Percentiles rank a stretch among this genome's conserved stretches.
Conservation (phyloP, 2,329 filamentous ascomycete genomes). For the Allantophomopsis lycopodina region DNA sequence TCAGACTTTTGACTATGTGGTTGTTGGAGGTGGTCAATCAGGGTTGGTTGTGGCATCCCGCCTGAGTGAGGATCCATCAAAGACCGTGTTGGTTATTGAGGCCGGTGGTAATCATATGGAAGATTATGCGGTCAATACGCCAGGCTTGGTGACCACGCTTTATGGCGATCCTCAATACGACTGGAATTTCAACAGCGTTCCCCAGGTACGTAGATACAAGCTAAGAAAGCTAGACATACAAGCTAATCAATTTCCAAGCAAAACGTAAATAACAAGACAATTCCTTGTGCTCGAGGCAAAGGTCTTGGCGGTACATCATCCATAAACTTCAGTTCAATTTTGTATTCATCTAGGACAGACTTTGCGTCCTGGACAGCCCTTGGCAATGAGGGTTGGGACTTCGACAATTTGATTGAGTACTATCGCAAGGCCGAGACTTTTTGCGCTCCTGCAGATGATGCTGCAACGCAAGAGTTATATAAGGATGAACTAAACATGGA, state of each 20-base stretch:
- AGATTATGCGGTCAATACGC: constrained; percentile 22
- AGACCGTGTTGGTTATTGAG: constrained; percentile 24
- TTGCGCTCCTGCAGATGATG: constrained; percentile 1
- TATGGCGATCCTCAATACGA: constrained; percentile 22
- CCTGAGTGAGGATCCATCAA: constrained; percentile 21
- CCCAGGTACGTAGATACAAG: constrained; percentile 16
- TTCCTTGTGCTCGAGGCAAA: constrained; percentile 19
- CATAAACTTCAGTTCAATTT: constrained; percentile 22
- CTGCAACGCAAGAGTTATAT: not conserved
- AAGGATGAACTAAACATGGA: not conserved
- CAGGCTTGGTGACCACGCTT: constrained; percentile 19
- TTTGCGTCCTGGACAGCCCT: constrained; percentile 23
- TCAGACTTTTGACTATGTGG: constrained; percentile 21
- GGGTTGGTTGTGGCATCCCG: constrained; percentile 27
- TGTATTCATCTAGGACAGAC: constrained; percentile 10
- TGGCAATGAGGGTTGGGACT: constrained; percentile 26
- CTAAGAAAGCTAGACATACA: too few species aligned
- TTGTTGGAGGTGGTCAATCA: constrained; percentile 30
- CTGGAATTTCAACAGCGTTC: constrained; percentile 21
- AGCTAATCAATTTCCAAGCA: too few species aligned
- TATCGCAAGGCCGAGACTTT: constrained; percentile 20
- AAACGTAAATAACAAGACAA: too few species aligned
- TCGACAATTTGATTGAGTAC: constrained; percentile 22
- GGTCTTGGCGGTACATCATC: constrained; percentile 22
- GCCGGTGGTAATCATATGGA: constrained; percentile 20